These are phyloP conservation scores for Pachysandra terminalis DNA, from an alignment of 164 flowering plant genomes.

Conservation along the genomic window DNA sequence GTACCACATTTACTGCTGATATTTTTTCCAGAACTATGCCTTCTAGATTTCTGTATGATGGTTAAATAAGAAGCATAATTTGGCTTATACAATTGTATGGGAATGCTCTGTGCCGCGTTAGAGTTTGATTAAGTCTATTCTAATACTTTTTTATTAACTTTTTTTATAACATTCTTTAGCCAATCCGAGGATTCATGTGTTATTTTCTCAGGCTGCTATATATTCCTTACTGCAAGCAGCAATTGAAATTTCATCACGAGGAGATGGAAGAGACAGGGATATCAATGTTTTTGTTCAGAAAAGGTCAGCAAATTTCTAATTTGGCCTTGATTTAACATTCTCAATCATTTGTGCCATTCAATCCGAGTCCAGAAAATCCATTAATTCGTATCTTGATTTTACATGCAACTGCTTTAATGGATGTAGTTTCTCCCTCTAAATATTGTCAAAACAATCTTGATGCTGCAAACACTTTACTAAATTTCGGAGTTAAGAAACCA, in stretches of 20 bases:
- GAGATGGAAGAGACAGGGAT: constrained; percentile 85
- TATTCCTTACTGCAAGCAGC: constrained; percentile 87
- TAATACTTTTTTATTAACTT: neutral
- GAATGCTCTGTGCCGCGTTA: neutral
- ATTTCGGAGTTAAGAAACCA: neutral
- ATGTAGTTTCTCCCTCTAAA: constrained; percentile 1
- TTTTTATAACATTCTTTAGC: neutral
- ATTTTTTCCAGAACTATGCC: no score
- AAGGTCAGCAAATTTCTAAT: constrained; percentile 45
- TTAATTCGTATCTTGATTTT: neutral
- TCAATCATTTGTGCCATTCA: neutral
- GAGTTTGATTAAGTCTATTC: neutral
- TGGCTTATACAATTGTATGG: neutral
- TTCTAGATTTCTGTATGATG: neutral
- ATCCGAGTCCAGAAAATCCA: neutral
- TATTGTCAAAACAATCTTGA: neutral
- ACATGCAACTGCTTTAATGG: neutral
- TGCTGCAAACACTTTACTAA: neutral
- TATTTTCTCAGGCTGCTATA: constrained; percentile 67
- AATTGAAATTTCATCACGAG: constrained; percentile 71
- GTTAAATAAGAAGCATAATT: neutral
- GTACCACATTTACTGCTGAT: no score
- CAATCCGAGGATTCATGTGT: constrained; percentile 2
- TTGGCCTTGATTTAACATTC: neutral
- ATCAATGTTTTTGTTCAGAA: constrained; percentile 77